Base-by-base conservation (phyloP, 257 asterid genomes). In the Plectranthus barbatus region DNA sequence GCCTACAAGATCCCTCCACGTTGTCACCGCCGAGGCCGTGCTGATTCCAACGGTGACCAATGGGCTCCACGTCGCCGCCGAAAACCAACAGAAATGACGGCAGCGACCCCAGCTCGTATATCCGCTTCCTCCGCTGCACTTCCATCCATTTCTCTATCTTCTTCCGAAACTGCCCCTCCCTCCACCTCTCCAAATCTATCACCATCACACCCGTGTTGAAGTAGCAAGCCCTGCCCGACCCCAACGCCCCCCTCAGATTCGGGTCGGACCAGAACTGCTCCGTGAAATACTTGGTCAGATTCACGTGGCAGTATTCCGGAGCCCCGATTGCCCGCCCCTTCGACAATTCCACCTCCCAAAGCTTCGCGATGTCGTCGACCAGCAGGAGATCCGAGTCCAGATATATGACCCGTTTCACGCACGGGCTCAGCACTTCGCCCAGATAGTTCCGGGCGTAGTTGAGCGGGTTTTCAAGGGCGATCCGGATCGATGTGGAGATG, bases 1-100 rank as follows among this genome's bases (percentile, higher is more conserved):
- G 42, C 67, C 96, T 74, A 63, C 96, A 88, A 0, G 91, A 83
- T 17, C 96, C 96, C 15, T 73, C 80, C 60, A 85, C 91, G 62
- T 88, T 88, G 49, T 88, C 94, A 0, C 96, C 96, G 4, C 96
- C 96, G 5, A 87, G 60, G 1, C 96, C 96, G 71, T 87, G 96
- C 7, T 75, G 80, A 4, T 76, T 76, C 80, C 80, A 76, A 7
- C 80, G 24, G 3, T 76, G 77, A 8, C 67, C 72, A 13, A 76
- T 76, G 3, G 74, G 69, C 69, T 71, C 80, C 74, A 76, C 80
- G 19, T 76, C 36, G 0, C 80, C 80, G 0, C 77, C 80, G 31
- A 76, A 76, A 0, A 71, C 80, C n/a, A 76, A 59, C 50, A 76
- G 19, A 20, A 76, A 76, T 2, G 80, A 77, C 0, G 80, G 80